phyloP scores from a whole-genome alignment of 2,329 filamentous ascomycete species.

The Dothideomycetes sp. region DNA sequence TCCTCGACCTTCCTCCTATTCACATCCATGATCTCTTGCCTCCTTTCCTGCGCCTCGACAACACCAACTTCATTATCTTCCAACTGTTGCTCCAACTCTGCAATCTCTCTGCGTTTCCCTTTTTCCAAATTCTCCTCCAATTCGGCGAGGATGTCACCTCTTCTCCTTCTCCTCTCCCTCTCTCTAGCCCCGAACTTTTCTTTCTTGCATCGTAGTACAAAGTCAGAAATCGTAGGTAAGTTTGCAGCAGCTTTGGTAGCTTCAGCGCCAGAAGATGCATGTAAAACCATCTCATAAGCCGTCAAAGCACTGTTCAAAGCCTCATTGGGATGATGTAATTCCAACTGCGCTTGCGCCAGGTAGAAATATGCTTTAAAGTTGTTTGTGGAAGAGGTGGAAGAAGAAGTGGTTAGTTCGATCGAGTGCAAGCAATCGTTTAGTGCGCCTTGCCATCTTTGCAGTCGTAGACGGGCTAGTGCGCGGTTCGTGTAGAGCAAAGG shows the following conservation, averaged over 20 bases:
- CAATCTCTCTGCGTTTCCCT: slow-evolving; percentile 38
- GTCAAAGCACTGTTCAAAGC: slow-evolving; percentile 60
- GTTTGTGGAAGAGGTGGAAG: slow-evolving; percentile 40
- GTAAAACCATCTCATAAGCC: slow-evolving; percentile 52
- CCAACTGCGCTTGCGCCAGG: slow-evolving; percentile 72
- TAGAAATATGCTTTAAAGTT: slow-evolving; percentile 68
- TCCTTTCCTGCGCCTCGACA: slow-evolving; percentile 40
- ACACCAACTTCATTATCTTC: slow-evolving; percentile 31
- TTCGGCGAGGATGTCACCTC: slow-evolving; percentile 51
- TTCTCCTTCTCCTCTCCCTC: slow-evolving; percentile 47
- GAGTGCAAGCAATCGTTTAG: slow-evolving; percentile 69
- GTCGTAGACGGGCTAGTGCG: slow-evolving; percentile 69
- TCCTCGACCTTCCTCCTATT: slow-evolving; percentile 36
- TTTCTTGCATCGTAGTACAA: slow-evolving; percentile 75
- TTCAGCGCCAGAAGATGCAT: slow-evolving; percentile 52
- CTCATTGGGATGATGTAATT: slow-evolving; percentile 60
- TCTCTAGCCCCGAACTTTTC: slow-evolving; percentile 75
- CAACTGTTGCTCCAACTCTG: slow-evolving; percentile 22
- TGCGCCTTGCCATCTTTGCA: slow-evolving; percentile 63
- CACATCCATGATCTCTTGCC: slow-evolving; percentile 34
- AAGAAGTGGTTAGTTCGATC: slow-evolving; percentile 55
- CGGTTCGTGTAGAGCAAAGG: slow-evolving; percentile 81
- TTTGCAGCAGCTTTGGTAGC: slow-evolving; percentile 28
- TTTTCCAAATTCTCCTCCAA: slow-evolving; percentile 44
- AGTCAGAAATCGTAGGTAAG: slow-evolving; percentile 47